phyloP scores from a whole-genome alignment of 2,329 filamentous ascomycete species.

The Claviceps sp. region DNA sequence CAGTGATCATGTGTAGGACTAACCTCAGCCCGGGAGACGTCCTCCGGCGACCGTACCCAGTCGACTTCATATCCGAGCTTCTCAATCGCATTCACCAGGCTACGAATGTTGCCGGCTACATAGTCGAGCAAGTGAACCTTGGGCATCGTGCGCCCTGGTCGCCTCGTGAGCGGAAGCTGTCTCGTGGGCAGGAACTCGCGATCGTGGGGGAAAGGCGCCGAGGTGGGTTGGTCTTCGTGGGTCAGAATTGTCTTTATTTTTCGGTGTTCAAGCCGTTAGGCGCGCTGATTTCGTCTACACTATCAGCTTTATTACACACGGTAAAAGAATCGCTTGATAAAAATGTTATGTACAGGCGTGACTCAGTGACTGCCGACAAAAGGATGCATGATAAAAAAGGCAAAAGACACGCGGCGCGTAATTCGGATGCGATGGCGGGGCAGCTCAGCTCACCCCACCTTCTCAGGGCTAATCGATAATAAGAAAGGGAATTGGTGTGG shows the following conservation, averaged over 20 bases:
- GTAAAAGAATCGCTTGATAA: no score
- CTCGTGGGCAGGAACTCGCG: background rate
- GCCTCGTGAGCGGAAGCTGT: background rate
- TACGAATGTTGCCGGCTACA: conserved; percentile 91
- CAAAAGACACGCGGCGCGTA: conserved; percentile 3
- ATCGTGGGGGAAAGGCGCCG: background rate
- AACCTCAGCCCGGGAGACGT: conserved; percentile 76
- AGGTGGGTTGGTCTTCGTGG: background rate
- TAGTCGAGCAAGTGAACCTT: conserved; percentile 74
- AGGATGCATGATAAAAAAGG: background rate
- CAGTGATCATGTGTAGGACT: conserved; percentile 5
- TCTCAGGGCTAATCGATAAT: background rate
- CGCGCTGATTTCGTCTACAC: no score
- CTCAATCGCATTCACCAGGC: conserved; percentile 93
- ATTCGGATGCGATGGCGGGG: conserved; percentile 14
- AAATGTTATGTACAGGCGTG: background rate
- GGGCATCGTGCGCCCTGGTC: conserved; percentile 41
- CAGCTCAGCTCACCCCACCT: background rate
- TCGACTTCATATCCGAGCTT: conserved; percentile 86
- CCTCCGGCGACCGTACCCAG: conserved; percentile 77
- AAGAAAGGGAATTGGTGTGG: background rate
- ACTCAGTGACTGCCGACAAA: conserved; percentile 1
- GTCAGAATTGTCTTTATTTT: no score
- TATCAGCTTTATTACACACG: no score
- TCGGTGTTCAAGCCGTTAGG: no score